Conservation (phyloP, 768 basidiomycete genomes). For the Hypholoma fasciculare region DNA sequence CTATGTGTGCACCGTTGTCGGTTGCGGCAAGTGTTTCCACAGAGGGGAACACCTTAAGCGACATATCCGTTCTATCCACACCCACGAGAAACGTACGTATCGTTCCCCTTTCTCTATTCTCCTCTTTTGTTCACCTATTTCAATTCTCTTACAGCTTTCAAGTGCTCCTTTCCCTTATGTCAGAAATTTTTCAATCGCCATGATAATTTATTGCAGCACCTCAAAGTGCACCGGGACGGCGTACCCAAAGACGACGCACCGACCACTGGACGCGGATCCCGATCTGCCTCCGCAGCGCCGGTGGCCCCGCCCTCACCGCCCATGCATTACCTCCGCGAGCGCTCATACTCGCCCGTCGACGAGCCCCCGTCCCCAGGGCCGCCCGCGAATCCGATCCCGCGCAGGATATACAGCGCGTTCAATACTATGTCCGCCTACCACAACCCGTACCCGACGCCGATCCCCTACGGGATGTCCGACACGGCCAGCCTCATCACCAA, state of each 20-base stretch:
- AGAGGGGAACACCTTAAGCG: conserved; percentile 77
- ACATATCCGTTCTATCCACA: conserved; percentile 74
- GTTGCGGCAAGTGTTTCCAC: conserved; percentile 73
- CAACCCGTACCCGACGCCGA: conserved; percentile 6
- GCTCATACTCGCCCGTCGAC: conserved; percentile 18
- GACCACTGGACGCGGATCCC: background rate
- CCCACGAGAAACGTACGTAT: conserved; percentile 73
- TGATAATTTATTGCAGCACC: conserved; percentile 79
- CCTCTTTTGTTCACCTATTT: conserved; percentile 1
- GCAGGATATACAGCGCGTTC: conserved; percentile 28
- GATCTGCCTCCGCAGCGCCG: conserved; percentile 1
- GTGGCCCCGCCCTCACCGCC: conserved; percentile 14
- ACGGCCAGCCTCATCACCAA: conserved; percentile 32
- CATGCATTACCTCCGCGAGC: conserved; percentile 14
- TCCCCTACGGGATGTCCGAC: conserved; percentile 13
- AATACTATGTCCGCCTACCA: conserved; percentile 10
- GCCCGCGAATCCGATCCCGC: conserved; percentile 9
- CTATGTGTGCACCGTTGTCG: conserved; percentile 67
- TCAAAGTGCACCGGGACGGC: conserved; percentile 62
- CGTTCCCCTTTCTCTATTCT: background rate
- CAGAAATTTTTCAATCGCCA: conserved; percentile 76
- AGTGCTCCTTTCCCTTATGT: conserved; percentile 67
- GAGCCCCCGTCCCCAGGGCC: background rate
- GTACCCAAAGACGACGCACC: conserved; percentile 4
- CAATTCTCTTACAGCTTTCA: conserved; percentile 53